These are phyloP conservation scores for Ceratocystis harringtonii DNA, from an alignment of 2,329 filamentous ascomycete genomes.

Conservation along the genomic window DNA sequence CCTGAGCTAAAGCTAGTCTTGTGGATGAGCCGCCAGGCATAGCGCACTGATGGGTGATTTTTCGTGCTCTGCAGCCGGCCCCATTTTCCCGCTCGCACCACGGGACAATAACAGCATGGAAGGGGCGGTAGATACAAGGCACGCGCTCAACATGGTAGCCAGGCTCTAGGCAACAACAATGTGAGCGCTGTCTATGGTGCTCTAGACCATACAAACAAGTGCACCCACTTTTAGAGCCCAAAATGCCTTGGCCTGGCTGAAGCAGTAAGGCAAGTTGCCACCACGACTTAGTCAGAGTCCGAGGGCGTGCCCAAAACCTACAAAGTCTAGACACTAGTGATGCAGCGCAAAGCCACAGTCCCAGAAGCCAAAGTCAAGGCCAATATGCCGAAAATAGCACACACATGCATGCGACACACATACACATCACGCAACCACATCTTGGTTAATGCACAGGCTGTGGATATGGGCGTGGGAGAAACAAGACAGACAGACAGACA, in stretches of 20 bases:
- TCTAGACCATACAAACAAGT: background rate
- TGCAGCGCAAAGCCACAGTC: constrained; percentile 1
- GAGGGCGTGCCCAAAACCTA: background rate
- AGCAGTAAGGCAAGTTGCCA: background rate
- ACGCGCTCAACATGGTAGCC: background rate
- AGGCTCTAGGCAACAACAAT: background rate
- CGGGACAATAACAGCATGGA: background rate
- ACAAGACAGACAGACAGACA: background rate
- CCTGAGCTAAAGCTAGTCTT: background rate
- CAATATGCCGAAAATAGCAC: background rate
- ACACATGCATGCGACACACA: background rate
- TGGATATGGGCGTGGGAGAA: background rate
- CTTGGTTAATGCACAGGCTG: background rate
- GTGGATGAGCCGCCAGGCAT: background rate
- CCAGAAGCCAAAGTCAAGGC: background rate
- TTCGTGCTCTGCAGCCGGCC: background rate
- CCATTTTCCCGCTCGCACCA: background rate
- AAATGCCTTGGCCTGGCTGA: background rate
- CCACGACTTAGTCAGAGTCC: background rate
- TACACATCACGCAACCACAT: background rate
- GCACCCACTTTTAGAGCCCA: background rate
- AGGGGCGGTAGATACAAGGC: background rate
- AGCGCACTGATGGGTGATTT: background rate
- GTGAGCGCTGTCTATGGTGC: background rate
- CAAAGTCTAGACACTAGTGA: background rate